Conservation (phyloP, 1,284 basidiomycete genomes). For the Microbotryum saponariae region DNA sequence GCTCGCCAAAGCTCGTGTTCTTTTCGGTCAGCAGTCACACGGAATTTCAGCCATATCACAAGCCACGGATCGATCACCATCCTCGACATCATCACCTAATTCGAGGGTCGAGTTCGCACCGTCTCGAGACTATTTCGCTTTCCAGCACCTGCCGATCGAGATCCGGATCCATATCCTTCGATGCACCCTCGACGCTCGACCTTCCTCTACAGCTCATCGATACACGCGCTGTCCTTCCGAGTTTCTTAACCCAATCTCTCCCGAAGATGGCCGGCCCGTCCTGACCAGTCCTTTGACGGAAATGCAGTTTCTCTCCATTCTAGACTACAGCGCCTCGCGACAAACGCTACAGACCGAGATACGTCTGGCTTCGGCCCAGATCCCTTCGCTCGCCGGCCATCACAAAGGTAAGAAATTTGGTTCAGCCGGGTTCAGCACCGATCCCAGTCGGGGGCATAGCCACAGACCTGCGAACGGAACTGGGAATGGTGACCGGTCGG, state of each 20-base stretch:
- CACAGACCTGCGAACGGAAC: neutral
- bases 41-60: neutral
- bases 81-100: neutral
- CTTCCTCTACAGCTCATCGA: constrained; percentile 9
- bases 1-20: constrained; percentile 11
- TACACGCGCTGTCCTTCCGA: neutral
- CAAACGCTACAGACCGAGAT: constrained; percentile 8
- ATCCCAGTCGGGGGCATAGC: neutral
- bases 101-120: neutral
- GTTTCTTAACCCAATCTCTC: neutral
- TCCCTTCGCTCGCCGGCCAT: constrained; percentile 8
- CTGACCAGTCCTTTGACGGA: constrained; percentile 18
- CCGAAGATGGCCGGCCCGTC: neutral
- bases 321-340: constrained; percentile 14
- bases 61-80: neutral
- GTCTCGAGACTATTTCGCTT: constrained; percentile 14
- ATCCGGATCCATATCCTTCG: constrained; percentile 28
- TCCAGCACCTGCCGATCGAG: constrained; percentile 27
- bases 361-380: constrained; percentile 7
- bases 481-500: neutral
- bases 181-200: constrained; percentile 12
- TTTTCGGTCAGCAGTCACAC: constrained; percentile 15
- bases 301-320: constrained; percentile 21
- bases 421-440: neutral
- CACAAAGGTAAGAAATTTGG: too few relatives aligned